Base-by-base conservation (phyloP, 345 rosid genomes). In the Tarenaya hassleriana region DNA sequence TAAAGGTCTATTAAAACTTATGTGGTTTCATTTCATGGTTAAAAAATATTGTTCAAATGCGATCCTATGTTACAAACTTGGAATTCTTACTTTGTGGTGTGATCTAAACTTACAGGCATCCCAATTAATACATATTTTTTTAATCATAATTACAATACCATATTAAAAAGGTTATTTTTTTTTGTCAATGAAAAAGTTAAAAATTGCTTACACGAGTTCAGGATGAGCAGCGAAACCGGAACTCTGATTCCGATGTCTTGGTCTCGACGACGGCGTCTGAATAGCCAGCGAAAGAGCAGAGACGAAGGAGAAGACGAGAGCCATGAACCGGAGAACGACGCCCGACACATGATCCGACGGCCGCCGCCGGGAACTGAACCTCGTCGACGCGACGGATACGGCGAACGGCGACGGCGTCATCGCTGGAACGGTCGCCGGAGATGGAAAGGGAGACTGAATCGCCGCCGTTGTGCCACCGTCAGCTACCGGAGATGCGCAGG, bases 381-480 rank as follows among this genome's bases (percentile, higher is more conserved):
- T 57, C 35, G 71, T 16, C 7, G 92, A 74, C 47, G 76, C 56
- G 5, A 49, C 65, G 0, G 87, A 74, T 61, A 77, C 61, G 10
- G 83, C 69, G 73, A 77, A 82, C 0, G 81, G 79, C 1, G 92
- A 78, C 41, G 95, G 89, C 7, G 62, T 15, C 41, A 88, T 87
- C 9, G 62, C n/a, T 69, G 82, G 61, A 78, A 71, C 19, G 68
- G 67, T 2, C 56, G 74, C 52, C 55, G 62, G 68, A 18, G 69
- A 64, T 14, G 29, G 76, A 5, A 66, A 0, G 8, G 29, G 62
- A 59, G 66, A 63, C 59, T 32, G 53, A 5, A 58, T 31, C 27
- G 80, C 57, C 20, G 55, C 18, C 11, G 81, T 80, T 10, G 84
- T 69, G 55, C 59, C 66, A 16, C 62, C 78, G 4, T n/a, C n/a